phyloP scores from a whole-genome alignment of 352 stramenopile species.

The Phytophthora nicotianae region DNA sequence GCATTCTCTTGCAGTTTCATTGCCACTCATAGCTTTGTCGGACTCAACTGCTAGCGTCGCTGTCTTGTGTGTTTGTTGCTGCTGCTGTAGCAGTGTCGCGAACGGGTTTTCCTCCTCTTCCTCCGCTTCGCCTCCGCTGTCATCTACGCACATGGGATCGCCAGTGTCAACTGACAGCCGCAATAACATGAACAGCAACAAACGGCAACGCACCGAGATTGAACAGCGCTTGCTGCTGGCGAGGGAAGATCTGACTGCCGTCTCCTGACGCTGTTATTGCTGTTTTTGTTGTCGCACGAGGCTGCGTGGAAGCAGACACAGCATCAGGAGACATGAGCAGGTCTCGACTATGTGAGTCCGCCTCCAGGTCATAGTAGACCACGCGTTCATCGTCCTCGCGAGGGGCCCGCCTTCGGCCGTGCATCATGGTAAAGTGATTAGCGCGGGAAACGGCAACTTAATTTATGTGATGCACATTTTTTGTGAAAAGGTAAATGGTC shows the following conservation, averaged over 20 bases:
- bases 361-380: constrained; percentile 70
- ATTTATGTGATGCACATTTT: background rate
- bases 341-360: constrained; percentile 24
- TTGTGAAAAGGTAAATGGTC: background rate
- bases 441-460: background rate
- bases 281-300: constrained; percentile 3
- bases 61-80: constrained; percentile 9
- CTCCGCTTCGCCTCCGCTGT: constrained; percentile 37
- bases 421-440: constrained; percentile 13
- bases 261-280: constrained; percentile 5
- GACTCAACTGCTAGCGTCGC: constrained; percentile 4
- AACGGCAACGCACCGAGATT: constrained; percentile 38
- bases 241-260: constrained; percentile 48
- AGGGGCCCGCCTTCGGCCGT: constrained; percentile 3
- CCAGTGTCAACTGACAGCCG: constrained; percentile 1
- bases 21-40: background rate
- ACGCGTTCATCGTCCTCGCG: constrained; percentile 44
- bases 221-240: constrained; percentile 39
- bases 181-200: background rate
- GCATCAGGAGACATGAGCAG: constrained; percentile 32
- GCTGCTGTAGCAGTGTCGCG: constrained; percentile 56
- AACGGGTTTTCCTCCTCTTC: constrained; percentile 62
- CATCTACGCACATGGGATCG: constrained; percentile 25
- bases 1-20: background rate
- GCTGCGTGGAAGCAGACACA: background rate